Evolutionary conservation across 1,139 yeast genomes (phyloP).

Genomic region (Pneumocystis oryctolagi): DNA sequence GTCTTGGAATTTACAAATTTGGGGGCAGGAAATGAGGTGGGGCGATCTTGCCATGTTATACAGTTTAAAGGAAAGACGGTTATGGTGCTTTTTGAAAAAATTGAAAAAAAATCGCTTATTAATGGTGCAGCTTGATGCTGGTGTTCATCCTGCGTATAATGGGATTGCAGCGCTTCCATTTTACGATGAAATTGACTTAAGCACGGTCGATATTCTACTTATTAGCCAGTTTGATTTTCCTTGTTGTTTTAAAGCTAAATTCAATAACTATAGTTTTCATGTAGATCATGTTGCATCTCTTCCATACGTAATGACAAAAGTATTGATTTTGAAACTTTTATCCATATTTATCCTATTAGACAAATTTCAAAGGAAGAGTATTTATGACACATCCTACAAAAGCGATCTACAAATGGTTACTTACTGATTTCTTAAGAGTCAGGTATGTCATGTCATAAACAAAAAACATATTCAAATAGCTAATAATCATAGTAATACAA

Average conservation of each 20-base stretch:
- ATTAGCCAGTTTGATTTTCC: constrained; percentile 45
- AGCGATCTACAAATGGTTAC: constrained; percentile 89
- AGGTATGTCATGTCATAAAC: constrained; percentile 26
- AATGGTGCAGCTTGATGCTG: constrained; percentile 53
- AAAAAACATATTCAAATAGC: neutral
- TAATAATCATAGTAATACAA: constrained; percentile 30
- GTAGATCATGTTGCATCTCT: constrained; percentile 94
- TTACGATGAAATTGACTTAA: constrained; percentile 83
- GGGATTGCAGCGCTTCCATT: constrained; percentile 88
- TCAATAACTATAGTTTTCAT: constrained; percentile 40
- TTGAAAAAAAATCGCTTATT: neutral
- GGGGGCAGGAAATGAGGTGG: constrained; percentile 99
- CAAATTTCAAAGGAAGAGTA: constrained; percentile 84
- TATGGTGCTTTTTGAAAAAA: constrained; percentile 33
- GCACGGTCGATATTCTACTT: constrained; percentile 70
- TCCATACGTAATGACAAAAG: constrained; percentile 68
- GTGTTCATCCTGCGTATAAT: constrained; percentile 88
- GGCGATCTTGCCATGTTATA: constrained; percentile 84
- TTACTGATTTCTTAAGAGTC: constrained; percentile 87
- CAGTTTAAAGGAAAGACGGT: constrained; percentile 91
- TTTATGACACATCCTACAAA: constrained; percentile 99
- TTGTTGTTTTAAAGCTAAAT: neutral
- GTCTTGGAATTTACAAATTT: constrained; percentile 62
- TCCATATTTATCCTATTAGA: constrained; percentile 39
- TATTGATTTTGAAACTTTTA: neutral